phyloP scores from a whole-genome alignment of 257 asterid genomes.

The Solanum tacnaense region DNA sequence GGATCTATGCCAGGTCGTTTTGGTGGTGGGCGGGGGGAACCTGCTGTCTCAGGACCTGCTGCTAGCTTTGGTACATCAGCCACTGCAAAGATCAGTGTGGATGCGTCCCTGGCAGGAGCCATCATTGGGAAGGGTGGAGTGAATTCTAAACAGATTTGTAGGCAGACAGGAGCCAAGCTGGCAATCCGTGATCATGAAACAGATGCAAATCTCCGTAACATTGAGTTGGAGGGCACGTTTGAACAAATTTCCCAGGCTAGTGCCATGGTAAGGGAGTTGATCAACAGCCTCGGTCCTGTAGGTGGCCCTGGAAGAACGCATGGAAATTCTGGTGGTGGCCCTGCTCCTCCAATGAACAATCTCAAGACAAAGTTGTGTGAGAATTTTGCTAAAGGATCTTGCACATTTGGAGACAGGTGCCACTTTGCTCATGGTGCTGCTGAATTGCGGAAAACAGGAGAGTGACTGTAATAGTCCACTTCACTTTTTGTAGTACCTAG shows the following conservation, averaged over 20 bases:
- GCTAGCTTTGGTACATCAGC: slow-evolving; percentile 67
- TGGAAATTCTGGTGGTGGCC: slow-evolving; percentile 34
- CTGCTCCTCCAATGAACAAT: slow-evolving; percentile 43
- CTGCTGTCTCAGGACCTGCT: slow-evolving; percentile 38
- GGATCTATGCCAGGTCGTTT: slow-evolving; percentile 42
- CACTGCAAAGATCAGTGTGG: slow-evolving; percentile 78
- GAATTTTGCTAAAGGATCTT: slow-evolving; percentile 72
- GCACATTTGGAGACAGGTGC: slow-evolving; percentile 93
- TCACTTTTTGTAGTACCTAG: neutral
- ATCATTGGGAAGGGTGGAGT: slow-evolving; percentile 89
- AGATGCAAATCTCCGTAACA: slow-evolving; percentile 62
- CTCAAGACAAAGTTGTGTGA: slow-evolving; percentile 76
- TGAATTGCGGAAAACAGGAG: slow-evolving; percentile 54
- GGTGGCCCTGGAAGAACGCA: slow-evolving; percentile 19
- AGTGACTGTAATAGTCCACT: slow-evolving; percentile 3
- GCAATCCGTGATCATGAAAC: slow-evolving; percentile 69
- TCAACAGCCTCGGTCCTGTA: slow-evolving; percentile 36
- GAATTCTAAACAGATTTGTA: slow-evolving; percentile 80
- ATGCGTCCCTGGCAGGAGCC: slow-evolving; percentile 74
- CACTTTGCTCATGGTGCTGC: slow-evolving; percentile 89
- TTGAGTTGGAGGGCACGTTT: slow-evolving; percentile 79
- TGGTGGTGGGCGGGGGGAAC: slow-evolving; percentile 32
- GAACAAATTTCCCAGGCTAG: slow-evolving; percentile 77
- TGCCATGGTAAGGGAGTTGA: slow-evolving; percentile 66
- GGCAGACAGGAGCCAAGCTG: slow-evolving; percentile 75